A percentile compares a stretch with the other conserved stretches of the same genome.
Conservation (phyloP, 257 asterid species). For the Perilla frutescens region DNA sequence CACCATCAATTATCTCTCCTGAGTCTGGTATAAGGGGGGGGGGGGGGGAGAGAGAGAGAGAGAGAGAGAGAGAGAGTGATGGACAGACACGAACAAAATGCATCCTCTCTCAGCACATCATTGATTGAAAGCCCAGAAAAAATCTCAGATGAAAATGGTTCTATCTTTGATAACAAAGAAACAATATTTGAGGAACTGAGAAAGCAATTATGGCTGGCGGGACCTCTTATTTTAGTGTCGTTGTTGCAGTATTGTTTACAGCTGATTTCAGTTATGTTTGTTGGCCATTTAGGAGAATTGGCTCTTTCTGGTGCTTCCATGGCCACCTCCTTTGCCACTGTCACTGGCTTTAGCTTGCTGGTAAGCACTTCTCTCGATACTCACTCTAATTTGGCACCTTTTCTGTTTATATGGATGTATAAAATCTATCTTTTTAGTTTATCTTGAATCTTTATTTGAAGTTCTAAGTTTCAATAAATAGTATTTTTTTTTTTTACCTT, state of each 20-base stretch:
- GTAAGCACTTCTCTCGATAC: conserved; percentile 34
- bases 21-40: neutral
- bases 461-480: neutral
- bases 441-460: neutral
- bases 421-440: neutral
- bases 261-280: conserved; percentile 83
- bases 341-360: conserved; percentile 84
- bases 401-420: neutral
- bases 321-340: conserved; percentile 86
- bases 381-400: too few species aligned
- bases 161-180: conserved; percentile 35
- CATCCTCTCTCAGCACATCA: conserved; percentile 27
- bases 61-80: neutral
- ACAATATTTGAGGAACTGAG: conserved; percentile 55
- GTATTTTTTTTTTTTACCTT: neutral
- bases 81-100: conserved; percentile 19
- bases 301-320: conserved; percentile 81
- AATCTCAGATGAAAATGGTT: neutral
- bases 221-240: conserved; percentile 65
- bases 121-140: conserved; percentile 22
- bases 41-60: conserved; percentile 5
- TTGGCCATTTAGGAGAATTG: conserved; percentile 82
- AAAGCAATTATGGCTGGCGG: conserved; percentile 82
- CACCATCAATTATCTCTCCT: too few species aligned
- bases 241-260: conserved; percentile 67